These are phyloP conservation scores for Fusarium sororula DNA, from an alignment of 2,329 filamentous ascomycete species.

Conservation along the genomic window DNA sequence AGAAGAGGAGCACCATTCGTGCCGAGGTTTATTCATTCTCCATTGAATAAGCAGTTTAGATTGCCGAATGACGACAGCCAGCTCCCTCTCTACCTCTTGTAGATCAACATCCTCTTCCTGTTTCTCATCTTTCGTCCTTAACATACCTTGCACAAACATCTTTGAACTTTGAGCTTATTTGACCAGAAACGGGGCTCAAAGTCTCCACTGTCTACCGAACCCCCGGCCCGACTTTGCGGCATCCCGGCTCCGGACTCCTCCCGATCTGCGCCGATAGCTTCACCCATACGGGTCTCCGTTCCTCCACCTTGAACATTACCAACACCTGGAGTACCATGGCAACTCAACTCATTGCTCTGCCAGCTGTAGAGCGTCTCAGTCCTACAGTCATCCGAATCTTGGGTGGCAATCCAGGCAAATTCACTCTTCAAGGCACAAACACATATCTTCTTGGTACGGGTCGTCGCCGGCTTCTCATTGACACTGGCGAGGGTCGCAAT, in stretches of 20 bases:
- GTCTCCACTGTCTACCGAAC: slow-evolving; percentile 3
- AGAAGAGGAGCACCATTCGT: slow-evolving; percentile 12
- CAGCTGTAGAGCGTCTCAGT: slow-evolving; percentile 80
- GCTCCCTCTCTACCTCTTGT: neutral
- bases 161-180: neutral
- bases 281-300: neutral
- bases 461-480: slow-evolving; percentile 77
- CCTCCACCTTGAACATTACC: neutral
- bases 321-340: slow-evolving; percentile 59
- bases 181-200: neutral
- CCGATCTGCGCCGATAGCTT: neutral
- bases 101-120: neutral
- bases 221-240: slow-evolving; percentile 18
- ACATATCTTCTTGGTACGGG: slow-evolving; percentile 92
- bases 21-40: slow-evolving; percentile 35
- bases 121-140: neutral
- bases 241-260: slow-evolving; percentile 29
- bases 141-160: neutral
- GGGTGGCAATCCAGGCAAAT: slow-evolving; percentile 90
- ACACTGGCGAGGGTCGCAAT: slow-evolving; percentile 85
- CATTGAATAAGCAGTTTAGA: neutral
- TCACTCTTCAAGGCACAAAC: slow-evolving; percentile 82
- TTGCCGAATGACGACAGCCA: slow-evolving; percentile 21
- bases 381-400: slow-evolving; percentile 83
- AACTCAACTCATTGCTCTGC: slow-evolving; percentile 69